Evolutionary conservation across 2,329 filamentous ascomycete species (phyloP).

Genomic region (Hypoxylon sp.): DNA sequence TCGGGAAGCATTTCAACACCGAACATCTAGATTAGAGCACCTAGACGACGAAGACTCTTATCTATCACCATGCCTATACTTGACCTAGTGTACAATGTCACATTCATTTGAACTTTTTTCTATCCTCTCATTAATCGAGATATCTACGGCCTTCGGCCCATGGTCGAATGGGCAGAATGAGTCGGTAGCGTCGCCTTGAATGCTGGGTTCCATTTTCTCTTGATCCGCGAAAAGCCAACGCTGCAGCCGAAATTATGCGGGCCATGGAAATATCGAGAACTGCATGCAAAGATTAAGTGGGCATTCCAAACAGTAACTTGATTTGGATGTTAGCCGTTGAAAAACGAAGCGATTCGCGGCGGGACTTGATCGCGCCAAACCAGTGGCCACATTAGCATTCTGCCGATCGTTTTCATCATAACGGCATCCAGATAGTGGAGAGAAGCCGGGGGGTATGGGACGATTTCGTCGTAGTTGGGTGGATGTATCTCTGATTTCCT

Average conservation of each 20-base stretch:
- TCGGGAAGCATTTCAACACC: constrained; percentile 29
- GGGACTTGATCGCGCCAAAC: constrained; percentile 47
- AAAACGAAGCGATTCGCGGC: background rate
- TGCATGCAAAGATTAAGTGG: constrained; percentile 23
- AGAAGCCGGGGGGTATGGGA: constrained; percentile 20
- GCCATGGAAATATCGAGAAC: constrained; percentile 31
- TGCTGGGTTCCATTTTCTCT: too few relatives aligned
- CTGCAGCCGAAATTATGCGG: constrained; percentile 8
- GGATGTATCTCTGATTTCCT: constrained; percentile 45
- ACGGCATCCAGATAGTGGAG: constrained; percentile 46
- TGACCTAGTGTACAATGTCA: too few relatives aligned
- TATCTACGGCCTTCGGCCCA: too few relatives aligned
- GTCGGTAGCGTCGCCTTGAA: too few relatives aligned
- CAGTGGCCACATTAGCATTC: constrained; percentile 33
- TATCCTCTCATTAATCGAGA: too few relatives aligned
- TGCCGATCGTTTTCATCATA: constrained; percentile 45
- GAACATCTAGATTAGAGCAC: constrained; percentile 36
- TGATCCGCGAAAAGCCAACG: too few relatives aligned
- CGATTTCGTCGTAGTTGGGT: constrained; percentile 46
- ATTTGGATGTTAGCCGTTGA: background rate
- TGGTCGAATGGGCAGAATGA: too few relatives aligned
- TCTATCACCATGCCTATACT: constrained; percentile 17
- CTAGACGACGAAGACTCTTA: constrained; percentile 39
- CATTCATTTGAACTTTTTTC: too few relatives aligned
- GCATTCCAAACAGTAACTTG: constrained; percentile 26